Evolutionary conservation across 306 rosid genomes (phyloP).

Genomic region (Canavalia gladiata): DNA sequence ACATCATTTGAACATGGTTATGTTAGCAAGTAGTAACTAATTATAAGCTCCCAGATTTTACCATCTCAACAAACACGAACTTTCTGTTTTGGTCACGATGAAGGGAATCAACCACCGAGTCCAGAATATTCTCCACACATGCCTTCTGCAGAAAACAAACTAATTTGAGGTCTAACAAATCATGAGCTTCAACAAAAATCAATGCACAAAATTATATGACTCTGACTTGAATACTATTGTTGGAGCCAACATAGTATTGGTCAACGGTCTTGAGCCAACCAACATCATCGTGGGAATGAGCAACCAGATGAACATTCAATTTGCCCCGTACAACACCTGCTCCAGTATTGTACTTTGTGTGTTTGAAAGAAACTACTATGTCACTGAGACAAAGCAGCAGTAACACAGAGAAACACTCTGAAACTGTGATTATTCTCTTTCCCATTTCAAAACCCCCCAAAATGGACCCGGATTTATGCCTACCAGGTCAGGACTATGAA

Average conservation of each 20-base stretch:
- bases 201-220: not conserved
- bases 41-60: not conserved
- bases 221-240: not conserved
- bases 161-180: too few relatives aligned
- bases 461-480: not conserved
- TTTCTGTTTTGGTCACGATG: not conserved
- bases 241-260: conserved; percentile 17
- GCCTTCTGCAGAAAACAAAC: not conserved
- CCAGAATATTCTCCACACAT: not conserved
- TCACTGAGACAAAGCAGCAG: not conserved
- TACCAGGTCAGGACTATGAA: not conserved
- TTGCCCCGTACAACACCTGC: not conserved
- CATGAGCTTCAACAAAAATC: too few relatives aligned
- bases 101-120: not conserved
- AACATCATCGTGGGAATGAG: conserved; percentile 14
- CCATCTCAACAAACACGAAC: conserved; percentile 4
- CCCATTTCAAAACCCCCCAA: not conserved
- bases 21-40: not conserved
- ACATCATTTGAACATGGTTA: not conserved
- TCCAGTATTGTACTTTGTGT: not conserved
- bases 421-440: not conserved
- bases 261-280: conserved; percentile 10
- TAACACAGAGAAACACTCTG: not conserved
- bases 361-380: not conserved
- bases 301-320: not conserved